These are phyloP conservation scores for Talaromyces trachyspermus DNA, from an alignment of 495 filamentous ascomycete species.

Conservation along the genomic window DNA sequence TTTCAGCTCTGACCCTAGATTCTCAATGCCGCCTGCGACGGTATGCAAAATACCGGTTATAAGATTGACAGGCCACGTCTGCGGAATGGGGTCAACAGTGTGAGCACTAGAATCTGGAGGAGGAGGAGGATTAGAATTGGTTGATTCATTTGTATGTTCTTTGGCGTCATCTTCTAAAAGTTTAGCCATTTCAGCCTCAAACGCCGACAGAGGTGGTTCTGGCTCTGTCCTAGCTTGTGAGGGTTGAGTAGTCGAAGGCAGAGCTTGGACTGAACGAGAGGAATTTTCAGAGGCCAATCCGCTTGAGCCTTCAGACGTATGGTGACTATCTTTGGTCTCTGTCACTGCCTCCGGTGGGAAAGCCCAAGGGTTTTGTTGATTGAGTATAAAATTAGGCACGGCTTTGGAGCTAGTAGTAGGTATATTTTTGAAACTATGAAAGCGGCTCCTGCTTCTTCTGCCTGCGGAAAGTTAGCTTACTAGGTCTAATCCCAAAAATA, in stretches of 20 bases:
- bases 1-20: constrained; percentile 29
- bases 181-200: constrained; percentile 46
- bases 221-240: constrained; percentile 10
- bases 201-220: constrained; percentile 39
- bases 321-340: neutral
- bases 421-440: neutral
- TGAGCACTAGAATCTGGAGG: constrained; percentile 11
- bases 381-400: neutral
- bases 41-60: constrained; percentile 27
- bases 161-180: constrained; percentile 22
- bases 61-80: constrained; percentile 20
- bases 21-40: constrained; percentile 27
- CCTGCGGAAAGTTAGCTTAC: neutral
- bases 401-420: neutral
- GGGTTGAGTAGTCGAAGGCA: no score
- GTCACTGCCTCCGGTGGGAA: neutral
- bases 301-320: neutral
- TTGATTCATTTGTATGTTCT: constrained; percentile 9
- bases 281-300: no score
- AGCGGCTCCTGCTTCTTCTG: constrained; percentile 1
- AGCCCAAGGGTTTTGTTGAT: constrained; percentile 3
- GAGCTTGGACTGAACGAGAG: no score
- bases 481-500: neutral
- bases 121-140: constrained; percentile 11
- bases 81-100: constrained; percentile 10